Conservation (phyloP, 306 rosid genomes). For the Cicer chorassanicum region DNA sequence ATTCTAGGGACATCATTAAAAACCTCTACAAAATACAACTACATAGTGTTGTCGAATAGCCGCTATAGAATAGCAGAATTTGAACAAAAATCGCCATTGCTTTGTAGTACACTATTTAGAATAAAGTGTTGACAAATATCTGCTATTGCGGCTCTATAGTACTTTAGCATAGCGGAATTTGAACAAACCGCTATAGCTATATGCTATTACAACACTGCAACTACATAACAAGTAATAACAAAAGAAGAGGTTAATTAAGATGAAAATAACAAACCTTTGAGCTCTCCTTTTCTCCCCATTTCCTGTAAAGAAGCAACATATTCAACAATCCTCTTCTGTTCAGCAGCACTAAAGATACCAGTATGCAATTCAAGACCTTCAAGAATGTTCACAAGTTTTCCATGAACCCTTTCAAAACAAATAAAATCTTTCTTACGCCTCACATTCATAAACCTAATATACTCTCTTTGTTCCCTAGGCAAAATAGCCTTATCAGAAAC, state of each 20-base stretch:
- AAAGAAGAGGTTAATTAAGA: not conserved
- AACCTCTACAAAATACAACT: not conserved
- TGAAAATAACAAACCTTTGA: conserved; percentile 70
- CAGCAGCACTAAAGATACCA: conserved; percentile 85
- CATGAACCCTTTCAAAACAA: conserved; percentile 75
- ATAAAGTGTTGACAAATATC: too few species aligned
- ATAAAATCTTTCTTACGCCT: conserved; percentile 65
- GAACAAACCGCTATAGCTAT: too few species aligned
- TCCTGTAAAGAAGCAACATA: conserved; percentile 64
- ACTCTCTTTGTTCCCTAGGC: conserved; percentile 82
- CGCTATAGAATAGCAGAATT: too few species aligned
- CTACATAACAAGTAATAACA: not conserved
- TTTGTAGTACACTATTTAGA: too few species aligned
- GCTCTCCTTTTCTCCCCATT: conserved; percentile 74
- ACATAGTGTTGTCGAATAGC: too few species aligned
- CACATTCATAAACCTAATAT: conserved; percentile 70
- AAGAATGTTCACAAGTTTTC: conserved; percentile 72
- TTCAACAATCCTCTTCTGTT: conserved; percentile 80
- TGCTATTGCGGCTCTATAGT: too few species aligned
- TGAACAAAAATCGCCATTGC: too few species aligned
- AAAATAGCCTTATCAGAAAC: conserved; percentile 64
- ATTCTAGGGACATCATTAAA: not conserved
- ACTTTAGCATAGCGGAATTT: too few species aligned
- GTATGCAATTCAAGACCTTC: conserved; percentile 92
- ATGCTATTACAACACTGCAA: too few species aligned